phyloP scores from a whole-genome alignment of 2,329 filamentous ascomycete species.

The Bipolaris sorokiniana region DNA sequence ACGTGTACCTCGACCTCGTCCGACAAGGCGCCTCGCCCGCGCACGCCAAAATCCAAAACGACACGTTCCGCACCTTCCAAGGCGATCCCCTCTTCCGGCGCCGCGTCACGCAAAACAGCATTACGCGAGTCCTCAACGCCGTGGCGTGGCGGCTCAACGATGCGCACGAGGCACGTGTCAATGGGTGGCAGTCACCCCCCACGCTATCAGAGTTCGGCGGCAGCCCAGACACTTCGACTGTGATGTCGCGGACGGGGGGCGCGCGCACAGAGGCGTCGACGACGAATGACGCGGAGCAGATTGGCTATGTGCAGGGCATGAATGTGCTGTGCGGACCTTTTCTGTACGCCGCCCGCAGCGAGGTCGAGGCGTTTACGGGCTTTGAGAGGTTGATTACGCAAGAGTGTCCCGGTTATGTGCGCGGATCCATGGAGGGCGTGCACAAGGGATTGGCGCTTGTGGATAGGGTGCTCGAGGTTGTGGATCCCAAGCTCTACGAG shows the following conservation, averaged over 20 bases:
- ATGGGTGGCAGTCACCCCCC: slow-evolving; percentile 58
- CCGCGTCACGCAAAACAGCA: slow-evolving; percentile 90
- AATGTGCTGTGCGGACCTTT: slow-evolving; percentile 97
- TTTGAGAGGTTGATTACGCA: slow-evolving; percentile 86
- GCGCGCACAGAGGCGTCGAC: slow-evolving; percentile 42
- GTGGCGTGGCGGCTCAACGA: slow-evolving; percentile 94
- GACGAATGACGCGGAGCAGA: slow-evolving; percentile 64
- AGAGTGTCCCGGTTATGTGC: slow-evolving; percentile 92
- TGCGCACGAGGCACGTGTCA: slow-evolving; percentile 65
- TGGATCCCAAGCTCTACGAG: slow-evolving; percentile 83
- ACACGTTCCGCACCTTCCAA: slow-evolving; percentile 94
- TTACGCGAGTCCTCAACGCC: slow-evolving; percentile 93
- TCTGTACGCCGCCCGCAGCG: slow-evolving; percentile 90
- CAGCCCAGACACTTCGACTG: slow-evolving; percentile 52
- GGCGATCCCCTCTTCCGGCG: slow-evolving; percentile 97
- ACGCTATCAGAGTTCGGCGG: slow-evolving; percentile 58
- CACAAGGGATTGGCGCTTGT: slow-evolving; percentile 90
- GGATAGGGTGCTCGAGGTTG: slow-evolving; percentile 88
- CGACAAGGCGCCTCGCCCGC: slow-evolving; percentile 92
- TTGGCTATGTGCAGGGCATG: slow-evolving; percentile 98
- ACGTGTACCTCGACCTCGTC: slow-evolving; percentile 86
- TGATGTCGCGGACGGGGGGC: slow-evolving; percentile 38
- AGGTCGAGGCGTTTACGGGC: slow-evolving; percentile 90
- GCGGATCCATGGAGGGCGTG: slow-evolving; percentile 95
- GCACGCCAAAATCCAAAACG: slow-evolving; percentile 97